Base-by-base conservation (phyloP, 768 basidiomycete species). In the Suillus ampliporus region DNA sequence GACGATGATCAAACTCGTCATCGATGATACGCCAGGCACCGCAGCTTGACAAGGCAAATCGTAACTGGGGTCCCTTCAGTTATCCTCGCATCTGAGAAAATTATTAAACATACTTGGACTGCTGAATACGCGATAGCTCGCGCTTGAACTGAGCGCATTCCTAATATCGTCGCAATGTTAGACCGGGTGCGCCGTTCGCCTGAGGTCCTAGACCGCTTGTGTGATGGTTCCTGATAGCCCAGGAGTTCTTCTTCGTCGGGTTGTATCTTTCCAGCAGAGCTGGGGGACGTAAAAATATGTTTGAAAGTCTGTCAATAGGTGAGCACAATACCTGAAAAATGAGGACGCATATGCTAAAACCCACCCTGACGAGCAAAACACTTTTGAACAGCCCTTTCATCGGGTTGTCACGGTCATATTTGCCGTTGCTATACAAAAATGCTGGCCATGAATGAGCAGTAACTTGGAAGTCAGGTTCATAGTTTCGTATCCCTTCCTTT, bases 91-190 rank as follows among this genome's bases (percentile, higher is more conserved):
- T 6, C 17, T 3, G 5, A 57, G 21, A 47, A 34, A 47, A 13
- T 7, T 9, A 11, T 21, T 1, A 21, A 44, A 68, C 58, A 11
- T 44, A 72, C 73, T 54, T 73, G 70, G 3, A 71, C 70, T 23
- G 67, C 68, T 4, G 65, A 63, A 47, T 73, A 73, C 4, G 71
- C 71, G 26, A 73, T 67, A 13, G 59, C 61, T 8, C 63, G 56
- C 7, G 71, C 69, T 1, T 64, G 61, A 4, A 71, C 64, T 5
- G 61, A 37, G 5, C 35, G 34, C 63, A 67, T 62, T 14, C 57
- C 61, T n/a, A 65, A n/a, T 1, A 67, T 38, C 0, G 31, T 8
- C 1, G 61, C 66, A 9, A 67, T 44, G 28, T 66, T 43, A 31
- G 65, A 44, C 11, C 52, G 44, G 2, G 67, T 66, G 11, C 61